phyloP scores from a whole-genome alignment of 805 yeast species.

The Nakazawaea peltata region DNA sequence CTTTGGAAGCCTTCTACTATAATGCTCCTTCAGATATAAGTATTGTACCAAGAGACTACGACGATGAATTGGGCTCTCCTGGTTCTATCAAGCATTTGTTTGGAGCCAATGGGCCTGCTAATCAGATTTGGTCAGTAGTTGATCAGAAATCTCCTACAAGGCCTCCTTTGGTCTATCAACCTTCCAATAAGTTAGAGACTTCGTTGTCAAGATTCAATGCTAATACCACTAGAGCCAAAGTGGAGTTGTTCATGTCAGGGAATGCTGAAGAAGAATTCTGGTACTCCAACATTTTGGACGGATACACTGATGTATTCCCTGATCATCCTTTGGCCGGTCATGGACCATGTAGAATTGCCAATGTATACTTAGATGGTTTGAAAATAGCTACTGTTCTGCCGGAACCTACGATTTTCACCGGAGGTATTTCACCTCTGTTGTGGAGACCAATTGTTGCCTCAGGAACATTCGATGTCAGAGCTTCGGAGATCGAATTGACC shows the following conservation, averaged over 20 bases:
- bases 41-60: conserved; percentile 5
- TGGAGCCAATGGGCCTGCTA: conserved; percentile 27
- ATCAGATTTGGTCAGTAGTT: conserved; percentile 30
- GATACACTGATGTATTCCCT: conserved; percentile 30
- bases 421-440: conserved; percentile 71
- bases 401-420: conserved; percentile 68
- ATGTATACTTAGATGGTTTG: conserved; percentile 50
- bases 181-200: conserved; percentile 28
- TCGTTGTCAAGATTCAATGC: conserved; percentile 36
- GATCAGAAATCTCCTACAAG: conserved; percentile 14
- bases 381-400: conserved; percentile 60
- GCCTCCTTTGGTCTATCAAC: conserved; percentile 41
- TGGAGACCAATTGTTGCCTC: conserved; percentile 79
- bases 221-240: conserved; percentile 51
- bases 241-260: conserved; percentile 63
- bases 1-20: conserved; percentile 45
- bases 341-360: conserved; percentile 66
- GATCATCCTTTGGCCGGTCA: conserved; percentile 37
- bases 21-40: conserved; percentile 17
- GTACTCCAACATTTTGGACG: conserved; percentile 57
- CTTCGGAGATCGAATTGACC: conserved; percentile 65
- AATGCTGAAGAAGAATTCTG: conserved; percentile 80
- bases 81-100: conserved; percentile 18
- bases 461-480: conserved; percentile 64
- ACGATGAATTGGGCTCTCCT: conserved; percentile 14